A percentile compares a stretch with the other conserved stretches of the same genome.
These are phyloP conservation scores for Halophytophthora polymorphica DNA, from an alignment of 352 stramenopile species.

Conservation along the genomic window DNA sequence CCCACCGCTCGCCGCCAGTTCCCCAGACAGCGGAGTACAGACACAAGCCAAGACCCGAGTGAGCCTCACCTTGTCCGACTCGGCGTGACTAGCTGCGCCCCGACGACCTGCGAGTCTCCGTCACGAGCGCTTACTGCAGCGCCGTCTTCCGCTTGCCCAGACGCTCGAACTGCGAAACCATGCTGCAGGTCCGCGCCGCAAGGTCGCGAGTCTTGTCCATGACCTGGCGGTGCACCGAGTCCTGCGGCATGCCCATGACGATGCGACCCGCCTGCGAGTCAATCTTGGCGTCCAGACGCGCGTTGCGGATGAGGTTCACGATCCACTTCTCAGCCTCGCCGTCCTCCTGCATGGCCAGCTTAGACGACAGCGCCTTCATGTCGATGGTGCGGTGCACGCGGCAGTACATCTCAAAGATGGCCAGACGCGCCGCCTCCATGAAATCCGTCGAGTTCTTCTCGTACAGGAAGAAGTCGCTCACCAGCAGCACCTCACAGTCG, in stretches of 20 bases:
- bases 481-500: conserved; percentile 94
- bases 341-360: conserved; percentile 95
- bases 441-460: conserved; percentile 96
- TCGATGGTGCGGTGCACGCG: conserved; percentile 99
- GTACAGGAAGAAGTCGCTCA: conserved; percentile 97
- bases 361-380: conserved; percentile 94
- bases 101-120: neutral
- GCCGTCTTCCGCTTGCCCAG: conserved; percentile 76
- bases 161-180: conserved; percentile 83
- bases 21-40: too few species aligned
- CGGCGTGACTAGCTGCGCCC: conserved; percentile 5
- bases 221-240: conserved; percentile 95
- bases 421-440: conserved; percentile 96
- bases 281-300: conserved; percentile 97
- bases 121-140: conserved; percentile 39
- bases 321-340: conserved; percentile 98
- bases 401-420: conserved; percentile 99
- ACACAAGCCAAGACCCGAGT: too few species aligned
- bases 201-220: conserved; percentile 98
- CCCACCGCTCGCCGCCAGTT: too few species aligned
- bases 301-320: conserved; percentile 98
- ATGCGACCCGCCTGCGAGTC: conserved; percentile 96
- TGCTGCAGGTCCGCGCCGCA: conserved; percentile 89
- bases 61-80: conserved; percentile 11
- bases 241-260: conserved; percentile 93